Evolutionary conservation across 1,284 basidiomycete genomes (phyloP).

Genomic region (Mycosarcoma maydis): DNA sequence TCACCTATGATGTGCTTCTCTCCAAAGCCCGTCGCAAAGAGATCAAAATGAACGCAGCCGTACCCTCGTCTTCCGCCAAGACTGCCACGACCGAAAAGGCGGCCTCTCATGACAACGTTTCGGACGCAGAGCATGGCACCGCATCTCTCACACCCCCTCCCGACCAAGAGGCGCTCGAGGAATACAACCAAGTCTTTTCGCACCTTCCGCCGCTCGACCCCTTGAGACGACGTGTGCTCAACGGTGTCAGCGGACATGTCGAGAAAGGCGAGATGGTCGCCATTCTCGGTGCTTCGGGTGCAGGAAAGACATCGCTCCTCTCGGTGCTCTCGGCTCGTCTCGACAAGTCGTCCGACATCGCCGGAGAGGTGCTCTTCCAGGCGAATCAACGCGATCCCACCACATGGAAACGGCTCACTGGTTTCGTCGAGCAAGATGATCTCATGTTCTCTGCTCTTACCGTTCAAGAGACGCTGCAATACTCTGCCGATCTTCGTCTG

Average conservation of each 20-base stretch:
- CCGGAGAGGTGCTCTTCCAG: slow-evolving; percentile 42
- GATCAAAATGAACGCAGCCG: slow-evolving; percentile 17
- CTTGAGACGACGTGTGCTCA: slow-evolving; percentile 37
- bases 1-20: slow-evolving; percentile 54
- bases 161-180: slow-evolving; percentile 13
- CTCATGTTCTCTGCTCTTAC: slow-evolving; percentile 49
- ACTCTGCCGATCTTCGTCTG: slow-evolving; percentile 49
- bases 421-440: slow-evolving; percentile 59
- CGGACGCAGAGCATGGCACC: slow-evolving; percentile 16
- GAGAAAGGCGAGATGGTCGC: slow-evolving; percentile 49
- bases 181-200: slow-evolving; percentile 31
- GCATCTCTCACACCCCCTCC: slow-evolving; percentile 3
- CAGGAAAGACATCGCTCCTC: slow-evolving; percentile 56
- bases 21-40: slow-evolving; percentile 46
- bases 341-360: slow-evolving; percentile 41
- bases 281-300: slow-evolving; percentile 55
- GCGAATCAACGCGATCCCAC: slow-evolving; percentile 43
- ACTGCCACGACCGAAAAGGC: slow-evolving; percentile 7
- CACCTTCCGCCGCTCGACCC: slow-evolving; percentile 39
- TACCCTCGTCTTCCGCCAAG: neutral
- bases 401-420: slow-evolving; percentile 53
- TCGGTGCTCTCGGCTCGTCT: slow-evolving; percentile 52
- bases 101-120: neutral
- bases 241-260: slow-evolving; percentile 44
- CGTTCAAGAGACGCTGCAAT: slow-evolving; percentile 50